Evolutionary conservation across 2,329 filamentous ascomycete species (phyloP), one percentile per base, ranked within the genome.

Genomic region (Alternaria novae-zelandiae): DNA sequence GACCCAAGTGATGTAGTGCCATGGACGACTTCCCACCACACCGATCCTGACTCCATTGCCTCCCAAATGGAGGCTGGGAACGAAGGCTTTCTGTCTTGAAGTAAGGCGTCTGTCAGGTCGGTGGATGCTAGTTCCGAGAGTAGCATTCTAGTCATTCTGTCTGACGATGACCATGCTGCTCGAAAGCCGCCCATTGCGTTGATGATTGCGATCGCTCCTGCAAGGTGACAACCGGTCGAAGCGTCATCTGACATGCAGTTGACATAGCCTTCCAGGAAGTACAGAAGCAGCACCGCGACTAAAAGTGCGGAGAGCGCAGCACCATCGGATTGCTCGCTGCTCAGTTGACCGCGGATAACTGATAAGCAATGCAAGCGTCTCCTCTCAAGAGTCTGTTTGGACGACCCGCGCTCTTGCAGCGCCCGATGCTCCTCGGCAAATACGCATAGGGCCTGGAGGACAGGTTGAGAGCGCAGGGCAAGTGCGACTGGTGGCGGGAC

Each of bases 161-260:
- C 61, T 5, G 57, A 64, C 7, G 56, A 53, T 21, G 28, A 46
- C 53, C 56, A 61, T 8, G 59, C 59, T 12, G 61, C 43, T 28
- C 59, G 41, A 12, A 68, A 64, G 7, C 91, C 6, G 93, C 91
- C 13, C 88, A 91, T 70, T 92, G 91, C 47, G 92, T 97, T 69
- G 87, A 94, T 80, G 88, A 90, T 59, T 88, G 88, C 53, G 90
- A 96, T 82, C 91, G 90, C 77, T 15, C 66, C 66, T 6, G 66
- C 47, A 23, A 57, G 55, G 32, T 68, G 66, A 47, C 64, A 64
- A 36, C 49, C 53, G 15, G 66, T 68, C n/a, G 66, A 67, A 51
- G 61, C 66, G 54, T 59, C 54, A 23, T 63, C 58, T 9, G 54
- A 62, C 17, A 57, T 59, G 26, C 66, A 68, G 10, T 68, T 62